Evolutionary conservation across 345 rosid genomes (phyloP), one percentile per base, ranked within the genome.

Genomic region (Nephelium lappaceum): DNA sequence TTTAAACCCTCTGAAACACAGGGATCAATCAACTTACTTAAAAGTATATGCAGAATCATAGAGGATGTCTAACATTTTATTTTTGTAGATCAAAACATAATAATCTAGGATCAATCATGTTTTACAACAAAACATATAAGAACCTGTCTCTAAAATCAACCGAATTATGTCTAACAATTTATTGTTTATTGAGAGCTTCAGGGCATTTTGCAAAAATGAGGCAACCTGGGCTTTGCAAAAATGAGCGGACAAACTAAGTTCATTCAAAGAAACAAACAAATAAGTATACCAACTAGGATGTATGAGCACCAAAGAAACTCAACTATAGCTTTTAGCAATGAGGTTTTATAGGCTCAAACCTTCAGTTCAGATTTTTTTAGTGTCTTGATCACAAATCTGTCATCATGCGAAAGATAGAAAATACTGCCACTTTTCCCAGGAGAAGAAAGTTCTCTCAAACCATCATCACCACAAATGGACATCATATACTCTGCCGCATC

Each of bases 401-500:
- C 89, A 55, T 95, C 97, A 43, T 85, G 96, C 71, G 99, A 95
- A 75, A 91, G 92, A 86, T 89, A 95, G 85, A 95, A 95, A 76
- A 95, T 85, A 77, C 99, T 95, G 89, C 98, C 99, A 76, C 99
- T 95, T 89, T 95, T 95, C 75, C 99, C 98, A 0, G 99, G 87
- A 72, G 99, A 93, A 79, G 90, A 85, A 86, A 90, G 77, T 84
- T 91, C 97, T 75, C 87, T 90, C 18, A 95, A 88, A 81, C 97
- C 98, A 83, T 95, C 94, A 82, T 91, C 95, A 61, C 98, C 98
- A 83, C 99, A 95, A 36, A 95, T 93, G 84, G 99, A 95, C 99
- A 95, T 95, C 99, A 95, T 93, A 86, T 90, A 95, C 83, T 95
- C 99, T 5, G 99, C 99, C 69, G 98, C 94, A 90, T 95, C 97